These are phyloP conservation scores for Cyphellophora europaea DNA, from an alignment of 2,329 filamentous ascomycete genomes.

Conservation along the genomic window DNA sequence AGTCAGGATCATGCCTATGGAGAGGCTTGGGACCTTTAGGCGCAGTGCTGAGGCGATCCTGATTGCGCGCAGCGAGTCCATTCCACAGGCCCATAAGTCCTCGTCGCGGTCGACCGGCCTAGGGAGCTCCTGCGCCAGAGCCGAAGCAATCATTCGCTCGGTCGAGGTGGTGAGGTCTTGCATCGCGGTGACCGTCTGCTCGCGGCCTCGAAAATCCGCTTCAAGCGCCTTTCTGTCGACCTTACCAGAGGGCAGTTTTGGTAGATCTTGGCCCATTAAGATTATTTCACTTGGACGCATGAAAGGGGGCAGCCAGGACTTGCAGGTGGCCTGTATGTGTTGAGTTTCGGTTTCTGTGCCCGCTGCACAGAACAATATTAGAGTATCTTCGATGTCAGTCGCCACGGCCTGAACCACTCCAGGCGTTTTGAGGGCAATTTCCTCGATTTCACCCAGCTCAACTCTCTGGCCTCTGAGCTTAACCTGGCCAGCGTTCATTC, in stretches of 20 bases:
- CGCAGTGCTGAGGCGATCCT: constrained; percentile 57
- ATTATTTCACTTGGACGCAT: constrained; percentile 75
- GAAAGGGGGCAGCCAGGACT: constrained; percentile 66
- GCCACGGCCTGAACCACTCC: constrained; percentile 59
- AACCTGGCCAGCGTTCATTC: constrained; percentile 71
- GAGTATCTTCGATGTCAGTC: constrained; percentile 54
- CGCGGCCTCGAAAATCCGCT: constrained; percentile 1
- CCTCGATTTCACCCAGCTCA: constrained; percentile 70
- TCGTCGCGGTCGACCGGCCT: constrained; percentile 27
- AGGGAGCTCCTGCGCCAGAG: constrained; percentile 35
- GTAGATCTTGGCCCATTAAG: constrained; percentile 50
- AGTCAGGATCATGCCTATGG: constrained; percentile 53
- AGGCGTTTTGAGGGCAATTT: constrained; percentile 52
- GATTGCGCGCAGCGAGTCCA: constrained; percentile 60
- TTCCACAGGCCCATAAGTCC: constrained; percentile 44
- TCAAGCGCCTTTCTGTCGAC: constrained; percentile 61
- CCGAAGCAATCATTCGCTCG: constrained; percentile 26
- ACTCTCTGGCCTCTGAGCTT: constrained; percentile 79
- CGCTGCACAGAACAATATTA: constrained; percentile 67
- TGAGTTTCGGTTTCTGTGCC: constrained; percentile 32
- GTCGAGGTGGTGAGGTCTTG: constrained; percentile 8
- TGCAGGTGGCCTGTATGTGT: constrained; percentile 51
- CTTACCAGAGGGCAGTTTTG: constrained; percentile 74
- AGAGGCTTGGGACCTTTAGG: constrained; percentile 43
- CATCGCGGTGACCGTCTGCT: not conserved